Percentiles rank a stretch among this genome's conserved stretches.
These are phyloP conservation scores for Monilinia fructigena DNA, from an alignment of 2,329 filamentous ascomycete genomes.

Conservation along the genomic window DNA sequence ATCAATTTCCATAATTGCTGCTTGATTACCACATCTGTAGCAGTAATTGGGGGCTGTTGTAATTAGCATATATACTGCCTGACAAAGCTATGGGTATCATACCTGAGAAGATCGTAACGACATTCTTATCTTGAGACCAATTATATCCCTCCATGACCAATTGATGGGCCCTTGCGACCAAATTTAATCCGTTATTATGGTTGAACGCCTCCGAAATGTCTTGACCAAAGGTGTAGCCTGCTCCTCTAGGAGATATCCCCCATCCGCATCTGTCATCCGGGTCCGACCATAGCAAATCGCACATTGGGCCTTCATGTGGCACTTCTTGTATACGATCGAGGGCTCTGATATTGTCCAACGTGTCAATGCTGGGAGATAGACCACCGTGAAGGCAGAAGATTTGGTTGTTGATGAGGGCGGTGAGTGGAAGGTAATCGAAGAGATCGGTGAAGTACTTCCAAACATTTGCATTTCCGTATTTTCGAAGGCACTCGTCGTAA, in stretches of 20 bases:
- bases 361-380: slow-evolving; percentile 92
- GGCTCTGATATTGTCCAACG: slow-evolving; percentile 90
- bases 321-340: slow-evolving; percentile 98
- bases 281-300: slow-evolving; percentile 96
- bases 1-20: slow-evolving; percentile 99
- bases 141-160: slow-evolving; percentile 99
- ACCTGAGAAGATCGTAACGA: slow-evolving; percentile 98
- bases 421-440: slow-evolving; percentile 96
- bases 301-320: slow-evolving; percentile 97
- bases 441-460: slow-evolving; percentile 99
- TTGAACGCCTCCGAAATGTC: slow-evolving; percentile 99
- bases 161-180: slow-evolving; percentile 95
- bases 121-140: slow-evolving; percentile 97
- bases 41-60: slow-evolving; percentile 81
- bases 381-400: slow-evolving; percentile 99
- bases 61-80: slow-evolving; percentile 35
- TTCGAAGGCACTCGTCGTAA: slow-evolving; percentile 97
- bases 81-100: slow-evolving; percentile 34
- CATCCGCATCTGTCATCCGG: slow-evolving; percentile 95
- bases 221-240: slow-evolving; percentile 92
- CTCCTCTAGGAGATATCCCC: slow-evolving; percentile 93
- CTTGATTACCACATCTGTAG: slow-evolving; percentile 98
- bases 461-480: slow-evolving; percentile 98
- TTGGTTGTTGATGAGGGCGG: slow-evolving; percentile 97
- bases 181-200: slow-evolving; percentile 94